These are phyloP conservation scores for Hymenoscyphus albidus DNA, from an alignment of 2,329 filamentous ascomycete species.

Conservation along the genomic window DNA sequence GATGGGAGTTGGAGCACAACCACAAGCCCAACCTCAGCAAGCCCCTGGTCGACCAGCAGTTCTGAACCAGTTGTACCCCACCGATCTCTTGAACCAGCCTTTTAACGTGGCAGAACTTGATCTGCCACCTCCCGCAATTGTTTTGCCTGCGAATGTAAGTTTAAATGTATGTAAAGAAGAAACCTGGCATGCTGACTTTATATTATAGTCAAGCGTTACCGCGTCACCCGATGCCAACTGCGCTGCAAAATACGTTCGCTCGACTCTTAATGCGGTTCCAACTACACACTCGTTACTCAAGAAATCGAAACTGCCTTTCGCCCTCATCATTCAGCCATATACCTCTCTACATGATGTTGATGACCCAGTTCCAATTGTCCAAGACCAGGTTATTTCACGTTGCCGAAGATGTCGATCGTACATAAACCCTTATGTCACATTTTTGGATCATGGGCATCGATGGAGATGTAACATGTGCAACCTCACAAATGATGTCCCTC, in stretches of 20 bases:
- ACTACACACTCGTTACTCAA: conserved; percentile 90
- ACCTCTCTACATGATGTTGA: conserved; percentile 88
- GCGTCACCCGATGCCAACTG: conserved; percentile 90
- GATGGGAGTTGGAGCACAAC: conserved; percentile 56
- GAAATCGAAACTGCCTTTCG: conserved; percentile 94
- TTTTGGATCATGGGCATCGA: conserved; percentile 92
- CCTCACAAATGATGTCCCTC: conserved; percentile 96
- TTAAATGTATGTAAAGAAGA: conserved; percentile 3
- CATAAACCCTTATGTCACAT: conserved; percentile 96
- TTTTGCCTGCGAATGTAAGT: conserved; percentile 87
- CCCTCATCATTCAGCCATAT: conserved; percentile 94
- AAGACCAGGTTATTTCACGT: conserved; percentile 95
- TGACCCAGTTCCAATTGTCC: conserved; percentile 84
- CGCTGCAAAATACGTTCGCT: conserved; percentile 88
- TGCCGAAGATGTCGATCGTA: conserved; percentile 95
- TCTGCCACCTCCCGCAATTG: conserved; percentile 82
- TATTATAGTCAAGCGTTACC: conserved; percentile 73
- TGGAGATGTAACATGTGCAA: conserved; percentile 99
- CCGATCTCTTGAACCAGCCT: conserved; percentile 85
- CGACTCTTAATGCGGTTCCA: conserved; percentile 89
- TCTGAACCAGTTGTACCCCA: conserved; percentile 87
- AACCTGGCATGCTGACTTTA: conserved; percentile 38
- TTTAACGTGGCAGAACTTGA: conserved; percentile 94
- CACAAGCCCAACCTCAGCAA: conserved; percentile 46
- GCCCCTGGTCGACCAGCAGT: conserved; percentile 47